Evolutionary conservation across 805 yeast genomes (phyloP).

Genomic region (Candida nanaspora): DNA sequence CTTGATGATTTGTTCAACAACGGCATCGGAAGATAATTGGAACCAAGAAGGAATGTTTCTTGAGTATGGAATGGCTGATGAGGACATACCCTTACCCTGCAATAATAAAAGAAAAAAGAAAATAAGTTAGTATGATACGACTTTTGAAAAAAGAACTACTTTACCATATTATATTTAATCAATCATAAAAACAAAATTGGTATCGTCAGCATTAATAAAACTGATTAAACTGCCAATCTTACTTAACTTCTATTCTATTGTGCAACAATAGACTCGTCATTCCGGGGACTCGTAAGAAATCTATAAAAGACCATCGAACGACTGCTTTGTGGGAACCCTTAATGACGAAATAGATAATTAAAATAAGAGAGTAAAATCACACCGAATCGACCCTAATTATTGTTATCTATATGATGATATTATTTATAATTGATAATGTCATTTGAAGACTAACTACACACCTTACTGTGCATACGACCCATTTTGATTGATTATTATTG

Average conservation of each 20-base stretch:
- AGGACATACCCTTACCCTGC: slow-evolving; percentile 98
- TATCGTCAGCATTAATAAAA: slow-evolving; percentile 20
- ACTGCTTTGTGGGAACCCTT: no score
- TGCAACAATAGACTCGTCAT: no score
- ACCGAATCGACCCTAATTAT: no score
- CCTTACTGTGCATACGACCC: slow-evolving; percentile 99
- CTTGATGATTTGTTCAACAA: slow-evolving; percentile 97
- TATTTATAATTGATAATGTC: no score
- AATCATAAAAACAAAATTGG: slow-evolving; percentile 32
- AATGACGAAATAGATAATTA: no score
- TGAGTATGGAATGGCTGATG: slow-evolving; percentile 98
- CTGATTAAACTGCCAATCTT: no score
- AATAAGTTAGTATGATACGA: slow-evolving; percentile 32
- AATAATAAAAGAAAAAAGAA: slow-evolving; percentile 9
- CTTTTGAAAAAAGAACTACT: slow-evolving; percentile 10
- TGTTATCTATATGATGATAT: no score
- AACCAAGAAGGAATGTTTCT: slow-evolving; percentile 99
- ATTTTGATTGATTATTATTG: slow-evolving; percentile 54
- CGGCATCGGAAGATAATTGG: slow-evolving; percentile 92
- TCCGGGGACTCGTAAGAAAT: not conserved
- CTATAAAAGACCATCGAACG: no score
- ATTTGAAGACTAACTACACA: slow-evolving; percentile 40
- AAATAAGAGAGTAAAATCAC: no score
- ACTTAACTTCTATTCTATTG: no score
- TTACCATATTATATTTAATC: slow-evolving; percentile 24